phyloP scores from a whole-genome alignment of 257 asterid genomes.

The Phtheirospermum japonicum region DNA sequence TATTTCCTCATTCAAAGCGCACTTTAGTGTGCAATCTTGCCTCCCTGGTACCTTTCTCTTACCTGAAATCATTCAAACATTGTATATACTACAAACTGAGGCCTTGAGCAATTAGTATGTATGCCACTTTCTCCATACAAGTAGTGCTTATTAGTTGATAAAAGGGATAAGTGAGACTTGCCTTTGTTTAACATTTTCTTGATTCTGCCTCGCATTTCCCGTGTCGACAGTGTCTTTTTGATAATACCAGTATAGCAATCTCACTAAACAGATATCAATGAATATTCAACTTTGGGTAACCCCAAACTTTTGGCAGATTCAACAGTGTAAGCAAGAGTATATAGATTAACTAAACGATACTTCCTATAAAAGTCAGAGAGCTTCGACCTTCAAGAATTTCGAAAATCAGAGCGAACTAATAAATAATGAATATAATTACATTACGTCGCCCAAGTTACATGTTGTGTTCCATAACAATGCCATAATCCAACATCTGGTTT shows the following conservation, averaged over 20 bases:
- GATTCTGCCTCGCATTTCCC: slow-evolving; percentile 7
- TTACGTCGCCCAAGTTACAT: slow-evolving; percentile 21
- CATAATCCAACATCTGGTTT: slow-evolving; percentile 12
- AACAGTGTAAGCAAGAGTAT: slow-evolving; percentile 1
- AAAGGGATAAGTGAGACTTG: slow-evolving; percentile 8
- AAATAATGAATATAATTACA: slow-evolving; percentile 18
- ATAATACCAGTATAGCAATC: slow-evolving; percentile 5
- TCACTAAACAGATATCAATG: too few relatives aligned
- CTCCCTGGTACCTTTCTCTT: neutral
- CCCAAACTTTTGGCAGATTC: too few relatives aligned
- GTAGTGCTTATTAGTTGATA: neutral
- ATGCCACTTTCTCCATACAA: neutral
- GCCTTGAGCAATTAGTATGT: neutral
- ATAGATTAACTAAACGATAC: neutral
- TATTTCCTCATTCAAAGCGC: neutral
- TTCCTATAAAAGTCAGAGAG: slow-evolving; percentile 27
- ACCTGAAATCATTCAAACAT: neutral
- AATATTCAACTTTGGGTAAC: too few relatives aligned
- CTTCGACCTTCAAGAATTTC: too few relatives aligned
- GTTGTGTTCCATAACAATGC: slow-evolving; percentile 7
- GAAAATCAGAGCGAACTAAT: slow-evolving; percentile 9
- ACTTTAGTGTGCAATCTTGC: neutral
- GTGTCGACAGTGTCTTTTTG: slow-evolving; percentile 4
- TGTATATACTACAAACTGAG: neutral
- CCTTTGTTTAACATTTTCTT: slow-evolving; percentile 25